A percentile compares a stretch with the other conserved stretches of the same genome.
phyloP scores from a whole-genome alignment of 192 early-diverging fungal species.

The Physocladia obscura region DNA sequence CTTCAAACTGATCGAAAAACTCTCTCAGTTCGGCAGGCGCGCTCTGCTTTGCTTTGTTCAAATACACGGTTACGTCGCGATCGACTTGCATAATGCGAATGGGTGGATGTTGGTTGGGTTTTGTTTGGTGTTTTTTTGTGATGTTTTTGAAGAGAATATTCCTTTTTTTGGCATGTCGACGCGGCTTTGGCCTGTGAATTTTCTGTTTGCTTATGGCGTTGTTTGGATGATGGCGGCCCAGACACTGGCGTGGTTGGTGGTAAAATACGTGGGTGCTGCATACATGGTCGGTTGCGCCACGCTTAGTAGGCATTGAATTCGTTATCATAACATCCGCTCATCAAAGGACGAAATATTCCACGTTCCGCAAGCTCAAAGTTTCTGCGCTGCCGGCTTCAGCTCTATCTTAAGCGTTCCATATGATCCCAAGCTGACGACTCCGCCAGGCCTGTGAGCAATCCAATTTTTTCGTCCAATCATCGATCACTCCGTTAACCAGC shows the following conservation, averaged over 20 bases:
- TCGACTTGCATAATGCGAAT: conserved; percentile 41
- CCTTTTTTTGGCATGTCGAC: not conserved
- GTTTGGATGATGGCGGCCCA: too few relatives aligned
- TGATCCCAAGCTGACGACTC: conserved; percentile 97
- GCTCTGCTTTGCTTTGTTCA: conserved; percentile 58
- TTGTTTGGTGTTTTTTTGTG: conserved; percentile 7
- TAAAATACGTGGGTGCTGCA: not conserved
- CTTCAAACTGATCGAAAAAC: conserved; percentile 83
- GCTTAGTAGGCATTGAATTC: not conserved
- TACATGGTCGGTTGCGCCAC: conserved; percentile 4
- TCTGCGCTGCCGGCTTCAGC: conserved; percentile 76
- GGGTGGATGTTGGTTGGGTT: conserved; percentile 5
- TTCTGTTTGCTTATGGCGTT: too few relatives aligned
- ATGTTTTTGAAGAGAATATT: not conserved
- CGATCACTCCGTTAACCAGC: too few relatives aligned
- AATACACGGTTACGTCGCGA: conserved; percentile 65
- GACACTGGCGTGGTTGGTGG: not conserved
- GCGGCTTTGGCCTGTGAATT: too few relatives aligned
- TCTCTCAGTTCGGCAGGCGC: conserved; percentile 68
- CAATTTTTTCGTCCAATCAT: too few relatives aligned
- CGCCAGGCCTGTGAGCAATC: conserved; percentile 88
- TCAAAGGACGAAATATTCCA: conserved; percentile 92
- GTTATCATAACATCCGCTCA: not conserved
- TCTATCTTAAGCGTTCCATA: conserved; percentile 64
- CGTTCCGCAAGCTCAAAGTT: conserved; percentile 83